These are phyloP conservation scores for Xylaria sp. DNA, from an alignment of 2,329 filamentous ascomycete genomes.

Conservation along the genomic window DNA sequence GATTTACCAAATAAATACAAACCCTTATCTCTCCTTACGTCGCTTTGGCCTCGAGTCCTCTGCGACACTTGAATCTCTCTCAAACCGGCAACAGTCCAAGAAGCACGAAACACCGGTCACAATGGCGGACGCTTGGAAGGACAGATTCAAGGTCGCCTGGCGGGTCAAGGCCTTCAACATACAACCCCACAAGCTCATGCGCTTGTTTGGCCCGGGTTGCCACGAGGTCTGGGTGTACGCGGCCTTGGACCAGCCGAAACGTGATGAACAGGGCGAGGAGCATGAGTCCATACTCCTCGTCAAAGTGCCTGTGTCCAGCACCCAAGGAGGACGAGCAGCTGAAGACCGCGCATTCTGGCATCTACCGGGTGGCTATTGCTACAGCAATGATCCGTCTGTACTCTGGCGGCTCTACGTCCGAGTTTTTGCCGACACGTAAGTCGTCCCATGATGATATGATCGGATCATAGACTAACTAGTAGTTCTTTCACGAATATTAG, in stretches of 20 bases:
- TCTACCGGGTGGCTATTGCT: constrained; percentile 1
- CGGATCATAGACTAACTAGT: background rate
- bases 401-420: background rate
- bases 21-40: background rate
- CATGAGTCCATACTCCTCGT: background rate
- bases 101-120: background rate
- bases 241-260: background rate
- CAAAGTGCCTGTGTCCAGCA: background rate
- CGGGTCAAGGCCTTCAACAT: background rate
- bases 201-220: background rate
- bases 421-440: background rate
- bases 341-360: background rate
- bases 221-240: constrained; percentile 3
- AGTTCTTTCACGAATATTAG: background rate
- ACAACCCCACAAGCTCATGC: background rate
- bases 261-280: background rate
- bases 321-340: background rate
- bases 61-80: background rate
- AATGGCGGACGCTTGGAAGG: background rate
- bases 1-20: background rate
- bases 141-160: background rate
- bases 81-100: background rate
- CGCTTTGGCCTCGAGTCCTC: background rate
- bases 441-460: background rate
- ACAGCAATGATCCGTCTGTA: background rate